These are phyloP conservation scores for Penicillium sp. DNA, from an alignment of 2,329 filamentous ascomycete genomes.

Conservation along the genomic window DNA sequence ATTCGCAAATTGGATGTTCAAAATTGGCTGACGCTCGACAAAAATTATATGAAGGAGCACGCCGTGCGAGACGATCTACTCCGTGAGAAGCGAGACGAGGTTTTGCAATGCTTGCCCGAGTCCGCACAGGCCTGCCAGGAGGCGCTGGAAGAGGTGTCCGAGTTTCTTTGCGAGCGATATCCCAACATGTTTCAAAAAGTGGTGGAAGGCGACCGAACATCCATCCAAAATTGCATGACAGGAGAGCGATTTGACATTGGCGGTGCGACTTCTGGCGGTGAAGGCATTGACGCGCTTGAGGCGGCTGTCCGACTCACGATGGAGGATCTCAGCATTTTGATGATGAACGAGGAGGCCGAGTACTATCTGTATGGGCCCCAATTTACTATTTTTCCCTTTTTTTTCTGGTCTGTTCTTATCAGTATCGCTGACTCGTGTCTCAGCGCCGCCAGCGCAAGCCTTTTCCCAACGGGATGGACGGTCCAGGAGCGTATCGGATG, in stretches of 20 bases:
- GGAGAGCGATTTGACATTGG: conserved; percentile 47
- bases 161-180: conserved; percentile 48
- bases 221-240: conserved; percentile 47
- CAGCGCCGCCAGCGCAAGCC: conserved; percentile 53
- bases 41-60: conserved; percentile 49
- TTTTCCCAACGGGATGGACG: conserved; percentile 57
- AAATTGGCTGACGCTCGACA: conserved; percentile 54
- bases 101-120: conserved; percentile 49
- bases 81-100: conserved; percentile 38
- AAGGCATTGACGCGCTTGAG: conserved; percentile 49
- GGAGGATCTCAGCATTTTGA: conserved; percentile 56
- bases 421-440: background rate
- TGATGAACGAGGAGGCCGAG: conserved; percentile 48
- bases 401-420: background rate
- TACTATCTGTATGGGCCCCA: conserved; percentile 48
- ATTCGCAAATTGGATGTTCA: conserved; percentile 47
- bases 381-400: background rate
- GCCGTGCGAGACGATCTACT: conserved; percentile 46
- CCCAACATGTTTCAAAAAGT: conserved; percentile 46
- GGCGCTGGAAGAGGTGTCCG: conserved; percentile 48
- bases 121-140: conserved; percentile 51
- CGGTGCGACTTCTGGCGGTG: conserved; percentile 22
- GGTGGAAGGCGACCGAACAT: conserved; percentile 27
- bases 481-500: conserved; percentile 52
- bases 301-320: conserved; percentile 52